These are phyloP conservation scores for Termitomyces titanicus DNA, from an alignment of 768 basidiomycete genomes.

Conservation along the genomic window DNA sequence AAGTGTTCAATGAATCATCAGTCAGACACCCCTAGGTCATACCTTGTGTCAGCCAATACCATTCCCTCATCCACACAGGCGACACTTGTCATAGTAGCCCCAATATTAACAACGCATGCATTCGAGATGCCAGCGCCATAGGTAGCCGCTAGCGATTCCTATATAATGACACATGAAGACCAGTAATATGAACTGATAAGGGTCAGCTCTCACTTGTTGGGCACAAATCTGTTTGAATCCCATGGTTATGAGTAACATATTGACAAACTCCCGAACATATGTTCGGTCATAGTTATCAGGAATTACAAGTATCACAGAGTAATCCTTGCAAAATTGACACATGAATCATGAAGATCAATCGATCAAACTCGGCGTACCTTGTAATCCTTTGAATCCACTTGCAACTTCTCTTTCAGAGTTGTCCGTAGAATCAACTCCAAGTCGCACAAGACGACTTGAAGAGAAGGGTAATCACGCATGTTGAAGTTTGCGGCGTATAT, in stretches of 20 bases:
- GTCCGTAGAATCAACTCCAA: constrained; percentile 64
- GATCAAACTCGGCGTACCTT: constrained; percentile 42
- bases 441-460: constrained; percentile 72
- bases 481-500: constrained; percentile 83
- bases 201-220: constrained; percentile 63
- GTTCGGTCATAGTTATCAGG: constrained; percentile 88
- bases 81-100: constrained; percentile 78
- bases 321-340: constrained; percentile 48
- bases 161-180: neutral
- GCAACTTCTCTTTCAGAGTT: constrained; percentile 58
- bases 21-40: constrained; percentile 11
- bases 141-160: constrained; percentile 92
- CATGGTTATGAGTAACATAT: constrained; percentile 71
- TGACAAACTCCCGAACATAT: constrained; percentile 77
- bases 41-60: constrained; percentile 86
- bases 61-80: constrained; percentile 95
- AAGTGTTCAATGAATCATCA: constrained; percentile 1
- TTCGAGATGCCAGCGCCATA: constrained; percentile 94
- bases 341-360: neutral
- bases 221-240: constrained; percentile 92
- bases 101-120: constrained; percentile 95
- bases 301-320: constrained; percentile 83
- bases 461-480: constrained; percentile 67
- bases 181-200: neutral
- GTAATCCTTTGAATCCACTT: constrained; percentile 49